Conservation (phyloP, 2,329 filamentous ascomycete species). For the Pseudocercospora macadamiae region DNA sequence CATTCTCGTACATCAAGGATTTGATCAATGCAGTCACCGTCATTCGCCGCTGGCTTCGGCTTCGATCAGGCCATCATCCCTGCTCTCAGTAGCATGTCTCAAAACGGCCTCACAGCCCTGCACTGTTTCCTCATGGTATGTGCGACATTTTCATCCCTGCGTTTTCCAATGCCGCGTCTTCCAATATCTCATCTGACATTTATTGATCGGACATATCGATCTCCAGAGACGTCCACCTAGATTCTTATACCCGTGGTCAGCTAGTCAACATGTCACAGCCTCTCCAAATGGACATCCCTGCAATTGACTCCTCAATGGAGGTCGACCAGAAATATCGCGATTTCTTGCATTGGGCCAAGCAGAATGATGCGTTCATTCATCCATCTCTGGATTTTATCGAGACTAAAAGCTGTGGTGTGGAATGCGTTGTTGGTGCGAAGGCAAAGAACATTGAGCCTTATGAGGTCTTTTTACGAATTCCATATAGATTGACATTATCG, state of each 20-base stretch:
- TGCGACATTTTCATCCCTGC: background rate
- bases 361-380: slow-evolving; percentile 6
- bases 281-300: background rate
- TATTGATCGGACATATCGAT: background rate
- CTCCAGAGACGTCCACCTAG: background rate
- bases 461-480: slow-evolving; percentile 23
- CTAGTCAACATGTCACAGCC: background rate
- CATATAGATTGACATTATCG: background rate
- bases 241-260: background rate
- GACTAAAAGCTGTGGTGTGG: background rate
- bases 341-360: background rate
- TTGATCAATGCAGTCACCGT: too few relatives aligned
- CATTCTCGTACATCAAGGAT: too few relatives aligned
- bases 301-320: background rate
- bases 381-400: background rate
- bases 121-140: background rate
- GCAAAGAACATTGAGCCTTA: slow-evolving; percentile 21
- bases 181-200: background rate
- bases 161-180: background rate
- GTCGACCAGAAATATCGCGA: background rate
- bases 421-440: background rate
- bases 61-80: too few relatives aligned
- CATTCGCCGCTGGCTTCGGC: too few relatives aligned
- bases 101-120: background rate
- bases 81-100: background rate